phyloP scores from a whole-genome alignment of 2,329 filamentous ascomycete genomes.

The Verticillium klebahnii region DNA sequence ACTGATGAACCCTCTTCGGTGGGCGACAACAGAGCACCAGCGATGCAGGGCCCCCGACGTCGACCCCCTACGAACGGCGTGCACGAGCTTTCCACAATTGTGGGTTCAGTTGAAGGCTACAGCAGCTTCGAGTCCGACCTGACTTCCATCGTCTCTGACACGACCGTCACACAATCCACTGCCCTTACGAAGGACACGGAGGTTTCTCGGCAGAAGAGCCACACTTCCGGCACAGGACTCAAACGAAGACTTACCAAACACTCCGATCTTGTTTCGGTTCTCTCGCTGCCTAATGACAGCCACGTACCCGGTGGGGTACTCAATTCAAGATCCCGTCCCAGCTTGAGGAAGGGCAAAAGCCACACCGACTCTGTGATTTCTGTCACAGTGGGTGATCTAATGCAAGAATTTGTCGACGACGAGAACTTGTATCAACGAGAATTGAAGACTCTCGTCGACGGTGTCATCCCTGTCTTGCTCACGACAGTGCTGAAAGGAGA shows the following conservation, averaged over 20 bases:
- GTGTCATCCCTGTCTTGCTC: conserved; percentile 88
- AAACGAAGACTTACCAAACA: conserved; percentile 83
- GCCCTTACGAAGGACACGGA: conserved; percentile 41
- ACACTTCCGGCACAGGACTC: conserved; percentile 41
- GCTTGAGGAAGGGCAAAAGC: conserved; percentile 69
- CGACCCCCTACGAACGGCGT: conserved; percentile 49
- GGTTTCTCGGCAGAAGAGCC: conserved; percentile 40
- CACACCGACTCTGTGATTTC: conserved; percentile 63
- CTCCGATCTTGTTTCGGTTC: conserved; percentile 87
- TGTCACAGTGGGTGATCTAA: conserved; percentile 68
- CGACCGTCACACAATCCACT: conserved; percentile 50
- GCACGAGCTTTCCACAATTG: conserved; percentile 54
- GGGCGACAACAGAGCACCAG: conserved; percentile 14
- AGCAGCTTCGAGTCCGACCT: conserved; percentile 43
- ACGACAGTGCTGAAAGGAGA: conserved; percentile 75
- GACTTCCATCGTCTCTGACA: conserved; percentile 43
- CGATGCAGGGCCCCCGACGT: conserved; percentile 27
- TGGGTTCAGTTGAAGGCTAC: conserved; percentile 43
- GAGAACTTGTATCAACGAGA: conserved; percentile 87
- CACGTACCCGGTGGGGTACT: conserved; percentile 54
- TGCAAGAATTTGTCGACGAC: conserved; percentile 76
- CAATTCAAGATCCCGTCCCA: conserved; percentile 72
- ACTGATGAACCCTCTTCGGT: conserved; percentile 19
- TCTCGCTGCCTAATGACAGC: conserved; percentile 65
- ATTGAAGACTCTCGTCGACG: conserved; percentile 87